phyloP scores from a whole-genome alignment of 2,329 filamentous ascomycete genomes.

The Periglandula ipomoeae region DNA sequence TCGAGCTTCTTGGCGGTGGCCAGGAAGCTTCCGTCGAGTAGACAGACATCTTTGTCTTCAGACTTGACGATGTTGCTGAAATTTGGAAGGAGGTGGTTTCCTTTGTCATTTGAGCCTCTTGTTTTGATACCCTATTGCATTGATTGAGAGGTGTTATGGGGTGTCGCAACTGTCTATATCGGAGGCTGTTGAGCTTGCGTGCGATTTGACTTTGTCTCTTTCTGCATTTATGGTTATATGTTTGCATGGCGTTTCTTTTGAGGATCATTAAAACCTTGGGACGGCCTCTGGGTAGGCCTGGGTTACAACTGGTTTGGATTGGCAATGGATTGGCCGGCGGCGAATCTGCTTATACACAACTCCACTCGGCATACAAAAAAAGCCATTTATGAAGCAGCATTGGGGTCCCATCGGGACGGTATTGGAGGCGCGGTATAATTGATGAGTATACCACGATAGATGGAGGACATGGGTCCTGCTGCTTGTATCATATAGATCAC shows the following conservation, averaged over 20 bases:
- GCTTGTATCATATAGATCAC: constrained; percentile 18
- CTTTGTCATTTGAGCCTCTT: constrained; percentile 9
- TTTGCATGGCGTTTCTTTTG: constrained; percentile 19
- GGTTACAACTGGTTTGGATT: constrained; percentile 3
- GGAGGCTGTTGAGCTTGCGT: constrained; percentile 10
- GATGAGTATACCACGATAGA: constrained; percentile 13
- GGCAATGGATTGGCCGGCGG: constrained; percentile 13
- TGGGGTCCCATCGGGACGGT: constrained; percentile 8
- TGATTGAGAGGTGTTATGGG: constrained; percentile 12
- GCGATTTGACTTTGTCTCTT: background rate
- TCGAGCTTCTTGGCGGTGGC: constrained; percentile 69
- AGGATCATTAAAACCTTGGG: constrained; percentile 14
- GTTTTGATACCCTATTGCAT: constrained; percentile 17
- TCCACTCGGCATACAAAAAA: constrained; percentile 37
- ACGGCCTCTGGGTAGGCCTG: constrained; percentile 9
- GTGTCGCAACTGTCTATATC: constrained; percentile 10
- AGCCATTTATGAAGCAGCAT: constrained; percentile 21
- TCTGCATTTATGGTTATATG: constrained; percentile 1
- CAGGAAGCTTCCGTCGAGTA: constrained; percentile 27
- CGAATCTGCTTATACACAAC: constrained; percentile 33
- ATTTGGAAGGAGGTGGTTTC: constrained; percentile 3
- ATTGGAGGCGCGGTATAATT: constrained; percentile 5
- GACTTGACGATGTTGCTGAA: no score
- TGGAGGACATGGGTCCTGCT: constrained; percentile 18
- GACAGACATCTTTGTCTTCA: constrained; percentile 17